Evolutionary conservation across 495 filamentous ascomycete species (phyloP).

Genomic region (Penicillium taxi): DNA sequence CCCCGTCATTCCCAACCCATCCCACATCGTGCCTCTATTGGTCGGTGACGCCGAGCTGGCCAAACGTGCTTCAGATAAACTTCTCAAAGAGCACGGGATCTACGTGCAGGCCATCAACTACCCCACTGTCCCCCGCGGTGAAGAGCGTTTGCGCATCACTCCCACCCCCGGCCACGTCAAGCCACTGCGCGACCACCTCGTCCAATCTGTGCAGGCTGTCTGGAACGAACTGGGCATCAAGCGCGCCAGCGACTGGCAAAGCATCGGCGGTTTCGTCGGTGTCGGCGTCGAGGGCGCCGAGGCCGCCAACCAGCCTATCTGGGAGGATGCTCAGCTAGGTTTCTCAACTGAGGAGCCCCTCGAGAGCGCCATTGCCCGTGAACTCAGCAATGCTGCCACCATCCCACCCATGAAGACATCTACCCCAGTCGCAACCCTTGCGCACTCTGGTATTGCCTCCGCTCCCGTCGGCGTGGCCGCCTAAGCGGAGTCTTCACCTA

Average conservation of each 20-base stretch:
- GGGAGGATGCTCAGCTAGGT: slow-evolving; percentile 81
- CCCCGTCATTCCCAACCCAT: slow-evolving; percentile 97
- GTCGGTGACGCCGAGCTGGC: slow-evolving; percentile 94
- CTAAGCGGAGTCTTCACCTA: slow-evolving; percentile 12
- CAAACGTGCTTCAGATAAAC: slow-evolving; percentile 78
- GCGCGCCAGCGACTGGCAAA: slow-evolving; percentile 83
- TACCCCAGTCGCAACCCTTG: slow-evolving; percentile 16
- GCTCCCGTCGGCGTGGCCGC: slow-evolving; percentile 30
- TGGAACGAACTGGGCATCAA: slow-evolving; percentile 86
- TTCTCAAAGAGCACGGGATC: slow-evolving; percentile 80
- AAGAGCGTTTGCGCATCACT: slow-evolving; percentile 91
- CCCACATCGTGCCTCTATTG: slow-evolving; percentile 88
- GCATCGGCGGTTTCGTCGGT: slow-evolving; percentile 84
- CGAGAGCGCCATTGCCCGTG: slow-evolving; percentile 33
- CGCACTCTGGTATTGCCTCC: slow-evolving; percentile 19
- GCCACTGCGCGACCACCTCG: slow-evolving; percentile 73
- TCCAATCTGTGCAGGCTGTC: slow-evolving; percentile 76
- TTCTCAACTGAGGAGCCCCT: slow-evolving; percentile 42
- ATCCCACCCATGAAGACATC: slow-evolving; percentile 25
- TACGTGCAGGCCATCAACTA: slow-evolving; percentile 99
- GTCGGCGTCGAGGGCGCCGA: slow-evolving; percentile 64
- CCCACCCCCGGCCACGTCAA: slow-evolving; percentile 87
- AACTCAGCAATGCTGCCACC: slow-evolving; percentile 13
- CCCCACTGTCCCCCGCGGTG: slow-evolving; percentile 90
- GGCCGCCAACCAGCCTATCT: slow-evolving; percentile 58